These are phyloP conservation scores for Eimeria acervulina DNA, from an alignment of 169 alveolate genomes.

Conservation along the genomic window DNA sequence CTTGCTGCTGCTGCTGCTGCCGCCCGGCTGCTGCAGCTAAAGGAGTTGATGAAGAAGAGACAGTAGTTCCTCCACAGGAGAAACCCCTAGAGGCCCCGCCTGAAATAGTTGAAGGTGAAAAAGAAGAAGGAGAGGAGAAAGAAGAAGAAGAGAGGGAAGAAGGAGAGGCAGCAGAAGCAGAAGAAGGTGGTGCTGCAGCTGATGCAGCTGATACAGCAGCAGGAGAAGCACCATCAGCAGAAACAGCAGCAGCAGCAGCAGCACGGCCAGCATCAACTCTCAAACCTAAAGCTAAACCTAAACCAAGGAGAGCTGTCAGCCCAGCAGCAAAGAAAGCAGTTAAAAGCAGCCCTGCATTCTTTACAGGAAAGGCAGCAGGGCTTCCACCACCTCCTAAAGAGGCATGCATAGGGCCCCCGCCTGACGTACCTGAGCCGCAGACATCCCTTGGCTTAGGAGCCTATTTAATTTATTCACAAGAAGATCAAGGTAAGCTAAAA, in stretches of 20 bases:
- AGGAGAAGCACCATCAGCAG: not conserved
- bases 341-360: slow-evolving; percentile 71
- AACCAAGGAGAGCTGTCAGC: slow-evolving; percentile 6
- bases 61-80: not conserved
- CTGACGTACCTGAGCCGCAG: slow-evolving; percentile 34
- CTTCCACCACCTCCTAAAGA: slow-evolving; percentile 79
- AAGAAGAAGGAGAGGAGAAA: not conserved
- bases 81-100: not conserved
- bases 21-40: slow-evolving; percentile 53
- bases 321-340: slow-evolving; percentile 67
- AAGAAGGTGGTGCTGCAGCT: not conserved
- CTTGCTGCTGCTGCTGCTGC: slow-evolving; percentile 78
- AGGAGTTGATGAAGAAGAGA: slow-evolving; percentile 59
- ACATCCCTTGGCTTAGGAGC: slow-evolving; percentile 57
- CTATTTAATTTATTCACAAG: slow-evolving; percentile 47
- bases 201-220: slow-evolving; percentile 42
- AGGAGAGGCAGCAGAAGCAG: not conserved
- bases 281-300: slow-evolving; percentile 28
- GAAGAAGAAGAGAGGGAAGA: slow-evolving; percentile 39
- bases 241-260: not conserved
- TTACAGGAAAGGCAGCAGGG: slow-evolving; percentile 80
- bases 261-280: not conserved
- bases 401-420: slow-evolving; percentile 78
- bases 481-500: slow-evolving; percentile 59
- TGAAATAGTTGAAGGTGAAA: slow-evolving; percentile 27